Conservation (phyloP, 2,329 filamentous ascomycete species). For the Chaetothyriales sp. region DNA sequence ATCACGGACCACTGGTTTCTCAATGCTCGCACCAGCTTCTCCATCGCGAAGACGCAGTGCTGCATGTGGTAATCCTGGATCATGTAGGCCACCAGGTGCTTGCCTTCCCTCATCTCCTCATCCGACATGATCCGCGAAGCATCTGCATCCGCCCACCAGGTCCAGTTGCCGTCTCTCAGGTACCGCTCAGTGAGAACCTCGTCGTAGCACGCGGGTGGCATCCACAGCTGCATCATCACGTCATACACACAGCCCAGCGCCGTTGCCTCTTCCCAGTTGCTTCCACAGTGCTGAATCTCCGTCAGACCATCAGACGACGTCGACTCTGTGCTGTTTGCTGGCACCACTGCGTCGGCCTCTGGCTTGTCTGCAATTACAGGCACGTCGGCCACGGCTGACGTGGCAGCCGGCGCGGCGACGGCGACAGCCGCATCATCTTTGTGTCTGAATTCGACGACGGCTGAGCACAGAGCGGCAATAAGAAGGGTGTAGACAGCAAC, state of each 20-base stretch:
- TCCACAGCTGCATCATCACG: constrained; percentile 20
- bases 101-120: constrained; percentile 15
- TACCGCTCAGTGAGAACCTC: constrained; percentile 13
- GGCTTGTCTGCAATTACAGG: constrained; percentile 4
- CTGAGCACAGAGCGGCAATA: not conserved
- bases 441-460: constrained; percentile 1
- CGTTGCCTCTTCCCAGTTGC: constrained; percentile 11
- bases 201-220: constrained; percentile 14
- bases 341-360: too few species aligned
- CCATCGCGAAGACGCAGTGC: constrained; percentile 18
- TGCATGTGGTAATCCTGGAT: constrained; percentile 16
- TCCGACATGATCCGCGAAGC: constrained; percentile 6
- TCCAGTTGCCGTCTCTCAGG: constrained; percentile 17
- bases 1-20: constrained; percentile 14
- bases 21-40: constrained; percentile 17
- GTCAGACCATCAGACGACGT: not conserved
- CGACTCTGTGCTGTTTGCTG: constrained; percentile 1
- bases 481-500: constrained; percentile 1
- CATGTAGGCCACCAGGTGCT: constrained; percentile 17
- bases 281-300: constrained; percentile 14
- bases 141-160: constrained; percentile 15
- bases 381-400: not conserved
- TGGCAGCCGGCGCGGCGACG: constrained; percentile 2
- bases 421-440: constrained; percentile 3
- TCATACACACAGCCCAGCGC: constrained; percentile 16